These are phyloP conservation scores for Terana coerulea DNA, from an alignment of 768 basidiomycete species.

Conservation along the genomic window DNA sequence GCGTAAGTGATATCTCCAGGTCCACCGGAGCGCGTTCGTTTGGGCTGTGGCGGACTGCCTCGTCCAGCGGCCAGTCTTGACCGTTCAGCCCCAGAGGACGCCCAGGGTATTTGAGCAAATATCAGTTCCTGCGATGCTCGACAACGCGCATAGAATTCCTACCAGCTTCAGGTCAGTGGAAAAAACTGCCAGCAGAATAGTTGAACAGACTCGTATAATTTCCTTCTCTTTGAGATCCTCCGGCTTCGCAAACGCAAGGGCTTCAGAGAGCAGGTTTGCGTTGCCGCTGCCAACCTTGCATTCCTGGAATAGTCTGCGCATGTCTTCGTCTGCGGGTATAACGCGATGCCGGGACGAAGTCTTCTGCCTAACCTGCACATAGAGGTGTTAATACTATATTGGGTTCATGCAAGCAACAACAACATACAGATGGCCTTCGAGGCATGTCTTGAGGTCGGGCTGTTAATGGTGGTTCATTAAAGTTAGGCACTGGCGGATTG, in stretches of 20 bases:
- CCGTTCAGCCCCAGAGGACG: slow-evolving; percentile 74
- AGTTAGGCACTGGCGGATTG: slow-evolving; percentile 48
- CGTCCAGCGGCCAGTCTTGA: slow-evolving; percentile 38
- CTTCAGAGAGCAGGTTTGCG: slow-evolving; percentile 67
- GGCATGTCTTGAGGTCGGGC: background rate
- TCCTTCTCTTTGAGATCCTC: slow-evolving; percentile 60
- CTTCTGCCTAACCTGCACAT: slow-evolving; percentile 16
- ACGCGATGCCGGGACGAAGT: slow-evolving; percentile 34
- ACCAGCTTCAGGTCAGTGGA: slow-evolving; percentile 1
- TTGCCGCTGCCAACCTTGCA: slow-evolving; percentile 83
- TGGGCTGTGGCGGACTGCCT: slow-evolving; percentile 11
- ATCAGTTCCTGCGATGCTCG: slow-evolving; percentile 81
- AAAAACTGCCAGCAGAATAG: background rate
- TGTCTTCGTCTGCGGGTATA: slow-evolving; percentile 81
- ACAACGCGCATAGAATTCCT: slow-evolving; percentile 86
- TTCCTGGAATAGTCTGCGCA: slow-evolving; percentile 77
- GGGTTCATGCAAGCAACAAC: background rate
- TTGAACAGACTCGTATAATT: slow-evolving; percentile 59
- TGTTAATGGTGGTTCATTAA: slow-evolving; percentile 8
- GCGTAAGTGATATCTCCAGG: background rate
- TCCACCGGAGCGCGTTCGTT: slow-evolving; percentile 6
- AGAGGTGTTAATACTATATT: slow-evolving; percentile 5
- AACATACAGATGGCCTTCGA: background rate
- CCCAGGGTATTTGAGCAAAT: slow-evolving; percentile 88
- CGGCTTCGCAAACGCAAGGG: slow-evolving; percentile 64